Evolutionary conservation across 495 filamentous ascomycete genomes (phyloP).

Genomic region (Xylaria acuta): DNA sequence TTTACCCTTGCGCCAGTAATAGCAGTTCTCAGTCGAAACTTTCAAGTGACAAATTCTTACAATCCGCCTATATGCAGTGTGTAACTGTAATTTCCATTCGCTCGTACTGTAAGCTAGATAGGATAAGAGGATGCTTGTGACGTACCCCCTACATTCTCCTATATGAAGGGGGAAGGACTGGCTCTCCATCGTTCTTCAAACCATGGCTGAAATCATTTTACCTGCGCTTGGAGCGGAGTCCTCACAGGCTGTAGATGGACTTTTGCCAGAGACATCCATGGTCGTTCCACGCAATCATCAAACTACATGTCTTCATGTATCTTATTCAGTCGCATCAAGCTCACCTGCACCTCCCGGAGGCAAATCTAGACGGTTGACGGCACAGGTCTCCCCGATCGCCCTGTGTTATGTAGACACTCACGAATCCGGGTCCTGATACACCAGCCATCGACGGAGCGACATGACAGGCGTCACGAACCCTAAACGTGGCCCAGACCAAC

Average conservation of each 20-base stretch:
- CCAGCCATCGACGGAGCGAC: not conserved
- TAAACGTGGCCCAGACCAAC: not conserved
- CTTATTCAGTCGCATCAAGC: conserved; percentile 12
- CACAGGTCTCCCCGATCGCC: not conserved
- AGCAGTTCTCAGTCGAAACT: not conserved
- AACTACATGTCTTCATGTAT: not conserved
- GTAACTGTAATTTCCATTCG: not conserved
- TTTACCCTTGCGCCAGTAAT: not conserved
- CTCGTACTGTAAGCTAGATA: not conserved
- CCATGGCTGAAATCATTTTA: not conserved
- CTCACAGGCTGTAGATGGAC: not conserved
- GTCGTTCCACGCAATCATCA: not conserved
- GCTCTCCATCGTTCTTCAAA: not conserved
- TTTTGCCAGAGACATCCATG: not conserved
- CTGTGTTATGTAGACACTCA: not conserved
- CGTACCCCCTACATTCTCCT: not conserved
- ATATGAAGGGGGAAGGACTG: conserved; percentile 4
- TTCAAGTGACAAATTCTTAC: conserved; percentile 2
- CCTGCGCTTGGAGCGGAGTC: conserved; percentile 5
- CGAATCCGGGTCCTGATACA: not conserved
- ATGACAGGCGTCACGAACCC: not conserved
- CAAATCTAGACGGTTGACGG: not conserved
- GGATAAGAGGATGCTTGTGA: not conserved
- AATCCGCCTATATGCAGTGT: not conserved
- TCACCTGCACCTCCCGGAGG: not conserved